A percentile compares a stretch with the other conserved stretches of the same genome.
phyloP scores from a whole-genome alignment of 176 grass and related monocot species.

The Thinopyrum elongatum region DNA sequence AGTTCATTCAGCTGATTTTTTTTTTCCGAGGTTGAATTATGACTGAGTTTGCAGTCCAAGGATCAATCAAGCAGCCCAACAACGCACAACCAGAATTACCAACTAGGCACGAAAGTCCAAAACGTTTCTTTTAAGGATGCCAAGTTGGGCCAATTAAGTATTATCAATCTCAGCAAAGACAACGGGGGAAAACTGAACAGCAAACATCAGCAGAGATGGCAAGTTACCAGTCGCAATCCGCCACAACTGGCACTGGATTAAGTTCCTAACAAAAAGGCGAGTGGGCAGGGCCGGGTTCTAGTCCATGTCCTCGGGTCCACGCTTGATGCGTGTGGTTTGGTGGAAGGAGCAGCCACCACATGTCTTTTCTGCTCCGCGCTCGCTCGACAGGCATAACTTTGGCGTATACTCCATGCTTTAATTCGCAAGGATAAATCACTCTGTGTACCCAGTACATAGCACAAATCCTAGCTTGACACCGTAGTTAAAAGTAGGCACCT shows the following conservation, averaged over 20 bases:
- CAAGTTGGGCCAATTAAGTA: constrained; percentile 40
- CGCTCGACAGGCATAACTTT: constrained; percentile 31
- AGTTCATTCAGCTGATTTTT: background rate
- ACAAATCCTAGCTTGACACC: constrained; percentile 27
- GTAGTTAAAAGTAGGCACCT: background rate
- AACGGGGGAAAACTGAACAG: background rate
- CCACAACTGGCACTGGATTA: constrained; percentile 45
- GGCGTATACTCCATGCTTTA: constrained; percentile 26
- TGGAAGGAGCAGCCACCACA: constrained; percentile 33
- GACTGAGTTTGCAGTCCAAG: constrained; percentile 22
- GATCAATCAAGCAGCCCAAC: constrained; percentile 27
- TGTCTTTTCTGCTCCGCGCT: constrained; percentile 19
- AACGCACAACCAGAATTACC: constrained; percentile 40
- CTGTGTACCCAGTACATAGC: background rate
- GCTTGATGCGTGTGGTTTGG: constrained; percentile 44
- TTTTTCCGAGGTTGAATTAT: too few relatives aligned
- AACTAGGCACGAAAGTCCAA: constrained; percentile 26
- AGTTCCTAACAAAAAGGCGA: constrained; percentile 30
- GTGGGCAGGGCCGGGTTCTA: constrained; percentile 17
- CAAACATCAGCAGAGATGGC: constrained; percentile 49
- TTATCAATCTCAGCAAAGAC: background rate
- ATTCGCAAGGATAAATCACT: constrained; percentile 28
- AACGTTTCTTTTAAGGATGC: constrained; percentile 25
- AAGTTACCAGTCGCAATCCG: constrained; percentile 56
- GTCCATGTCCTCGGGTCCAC: constrained; percentile 44